Evolutionary conservation across 768 basidiomycete species (phyloP), one percentile per base, ranked within the genome.

Genomic region (Clathrus columnatus): DNA sequence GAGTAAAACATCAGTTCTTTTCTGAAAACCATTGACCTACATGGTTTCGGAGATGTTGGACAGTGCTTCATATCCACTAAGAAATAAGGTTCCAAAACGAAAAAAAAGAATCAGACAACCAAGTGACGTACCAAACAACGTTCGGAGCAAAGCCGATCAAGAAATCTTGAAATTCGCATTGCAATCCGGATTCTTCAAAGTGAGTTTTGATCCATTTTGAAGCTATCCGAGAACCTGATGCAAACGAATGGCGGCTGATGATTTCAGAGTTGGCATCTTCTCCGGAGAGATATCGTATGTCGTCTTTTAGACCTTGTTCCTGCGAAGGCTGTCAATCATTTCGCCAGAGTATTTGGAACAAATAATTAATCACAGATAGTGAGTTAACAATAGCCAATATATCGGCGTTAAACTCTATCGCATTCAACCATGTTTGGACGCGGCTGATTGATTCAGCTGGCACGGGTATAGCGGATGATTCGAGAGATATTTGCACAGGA

Each of bases 231-330:
- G 85, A 83, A 2, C 85, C 89, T 2, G 73, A 59, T 0, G 82
- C 75, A 67, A 93, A 95, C 7, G 87, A 88, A 65, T 93, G 90
- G n/a, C 93, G 77, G 1, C 84, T 85, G 27, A 81, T 60, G 60
- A 94, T 86, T 10, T 79, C 79, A 7, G 87, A 89, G 42, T 70
- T 68, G n/a, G 71, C 74, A 61, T 85, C 83, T 67, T 96, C 92
- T 48, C 91, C 91, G 0, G 92, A 91, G 56, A 96, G 80, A 66
- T 81, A 93, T 50, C 83, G 78, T 46, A 93, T 76, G 67, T 91
- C 86, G 43, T 78, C 75, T 56, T 73, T 73, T 70, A 95, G 80
- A 61, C 82, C 77, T 21, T 18, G 7, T 23, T 41, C 51, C 51
- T 52, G 24, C 17, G 16, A 18, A 26, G 42, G 7, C 21, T 14